Conservation (phyloP, 2,329 filamentous ascomycete genomes). For the Aspergillus brunneoviolaceus region DNA sequence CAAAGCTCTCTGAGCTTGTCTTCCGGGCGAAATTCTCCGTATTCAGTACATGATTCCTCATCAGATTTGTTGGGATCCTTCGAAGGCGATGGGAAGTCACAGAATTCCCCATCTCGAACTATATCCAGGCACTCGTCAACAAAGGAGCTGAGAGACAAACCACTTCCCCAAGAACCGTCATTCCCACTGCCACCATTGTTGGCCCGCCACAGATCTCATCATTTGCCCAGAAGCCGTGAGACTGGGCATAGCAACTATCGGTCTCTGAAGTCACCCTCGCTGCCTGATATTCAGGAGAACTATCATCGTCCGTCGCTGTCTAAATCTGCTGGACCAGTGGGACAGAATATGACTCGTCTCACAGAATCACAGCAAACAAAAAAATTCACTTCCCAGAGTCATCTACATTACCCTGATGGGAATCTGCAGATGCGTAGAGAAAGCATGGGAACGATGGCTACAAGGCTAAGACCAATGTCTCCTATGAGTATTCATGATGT, state of each 20-base stretch:
- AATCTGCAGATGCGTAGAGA: slow-evolving; percentile 37
- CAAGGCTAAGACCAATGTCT: slow-evolving; percentile 32
- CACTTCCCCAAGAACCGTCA: slow-evolving; percentile 40
- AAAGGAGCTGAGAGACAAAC: slow-evolving; percentile 39
- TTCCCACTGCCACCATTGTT: slow-evolving; percentile 31
- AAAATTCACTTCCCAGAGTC: slow-evolving; percentile 14
- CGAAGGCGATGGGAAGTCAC: slow-evolving; percentile 27
- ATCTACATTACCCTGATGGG: slow-evolving; percentile 22
- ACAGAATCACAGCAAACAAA: slow-evolving; percentile 11
- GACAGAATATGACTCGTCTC: slow-evolving; percentile 32
- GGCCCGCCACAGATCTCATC: slow-evolving; percentile 18
- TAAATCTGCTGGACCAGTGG: slow-evolving; percentile 39
- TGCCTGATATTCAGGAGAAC: slow-evolving; percentile 10
- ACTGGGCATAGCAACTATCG: slow-evolving; percentile 2
- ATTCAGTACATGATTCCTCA: slow-evolving; percentile 28
- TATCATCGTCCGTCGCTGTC: slow-evolving; percentile 27
- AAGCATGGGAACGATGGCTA: slow-evolving; percentile 34
- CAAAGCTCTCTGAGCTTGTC: slow-evolving; percentile 27
- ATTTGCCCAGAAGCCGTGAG: slow-evolving; percentile 8
- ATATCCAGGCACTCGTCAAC: slow-evolving; percentile 22
- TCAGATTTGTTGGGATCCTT: slow-evolving; percentile 33
- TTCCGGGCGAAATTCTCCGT: slow-evolving; percentile 18
- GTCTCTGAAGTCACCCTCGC: slow-evolving; percentile 3
- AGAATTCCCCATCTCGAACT: slow-evolving; percentile 13
- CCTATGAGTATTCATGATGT: slow-evolving; percentile 23